Evolutionary conservation across 345 rosid genomes (phyloP).

Genomic region (Viola odorata): DNA sequence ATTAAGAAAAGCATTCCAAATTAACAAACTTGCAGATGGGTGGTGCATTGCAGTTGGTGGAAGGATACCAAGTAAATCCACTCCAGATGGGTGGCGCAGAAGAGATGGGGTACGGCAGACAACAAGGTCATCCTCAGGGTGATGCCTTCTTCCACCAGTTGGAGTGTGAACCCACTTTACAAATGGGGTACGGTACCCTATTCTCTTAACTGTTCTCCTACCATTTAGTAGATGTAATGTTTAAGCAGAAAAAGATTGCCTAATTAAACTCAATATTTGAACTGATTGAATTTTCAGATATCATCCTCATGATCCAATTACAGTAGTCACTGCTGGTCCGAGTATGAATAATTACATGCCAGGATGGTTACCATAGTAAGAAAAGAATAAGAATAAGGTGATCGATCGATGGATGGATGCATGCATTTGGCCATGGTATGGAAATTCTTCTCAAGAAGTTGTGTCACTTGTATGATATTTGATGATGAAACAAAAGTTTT

Average conservation of each 20-base stretch:
- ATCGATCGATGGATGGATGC: background rate
- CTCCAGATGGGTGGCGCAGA: constrained; percentile 62
- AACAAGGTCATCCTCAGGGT: constrained; percentile 41
- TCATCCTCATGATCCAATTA: constrained; percentile 54
- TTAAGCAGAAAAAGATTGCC: too few species aligned
- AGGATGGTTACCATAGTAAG: constrained; percentile 77
- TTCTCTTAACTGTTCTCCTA: too few species aligned
- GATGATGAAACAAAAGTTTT: background rate
- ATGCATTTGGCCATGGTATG: constrained; percentile 9
- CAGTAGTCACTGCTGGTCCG: constrained; percentile 62
- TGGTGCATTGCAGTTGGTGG: constrained; percentile 53
- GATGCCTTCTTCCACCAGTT: constrained; percentile 75
- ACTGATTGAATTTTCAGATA: constrained; percentile 52
- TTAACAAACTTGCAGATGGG: too few species aligned
- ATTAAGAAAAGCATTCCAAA: too few species aligned
- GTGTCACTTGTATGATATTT: constrained; percentile 10
- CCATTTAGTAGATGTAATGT: too few species aligned
- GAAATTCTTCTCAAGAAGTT: constrained; percentile 2
- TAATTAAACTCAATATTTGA: too few species aligned
- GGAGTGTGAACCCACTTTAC: constrained; percentile 85
- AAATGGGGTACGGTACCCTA: constrained; percentile 62
- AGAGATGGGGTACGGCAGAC: constrained; percentile 58
- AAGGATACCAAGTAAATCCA: constrained; percentile 71
- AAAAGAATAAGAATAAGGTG: background rate
- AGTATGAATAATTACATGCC: constrained; percentile 75